Evolutionary conservation across 2,329 filamentous ascomycete species (phyloP).

Genomic region (Pseudogymnoascus sp.): DNA sequence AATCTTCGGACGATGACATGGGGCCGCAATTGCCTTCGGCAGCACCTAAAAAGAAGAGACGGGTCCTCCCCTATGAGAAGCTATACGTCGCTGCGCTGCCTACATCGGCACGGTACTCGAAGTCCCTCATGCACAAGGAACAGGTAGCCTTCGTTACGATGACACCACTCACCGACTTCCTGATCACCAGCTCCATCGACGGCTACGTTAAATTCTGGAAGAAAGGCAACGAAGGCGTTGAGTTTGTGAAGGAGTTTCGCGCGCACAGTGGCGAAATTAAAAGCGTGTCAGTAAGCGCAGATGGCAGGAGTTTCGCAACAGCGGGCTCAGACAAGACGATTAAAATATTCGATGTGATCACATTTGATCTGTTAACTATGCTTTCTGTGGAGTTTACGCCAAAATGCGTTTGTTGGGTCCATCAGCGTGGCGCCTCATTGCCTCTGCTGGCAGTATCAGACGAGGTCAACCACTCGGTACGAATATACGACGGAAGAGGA

Average conservation of each 20-base stretch:
- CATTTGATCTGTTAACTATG: constrained; percentile 80
- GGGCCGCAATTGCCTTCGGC: constrained; percentile 81
- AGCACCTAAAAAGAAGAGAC: constrained; percentile 80
- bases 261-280: constrained; percentile 81
- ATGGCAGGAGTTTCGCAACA: constrained; percentile 90
- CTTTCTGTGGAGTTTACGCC: constrained; percentile 68
- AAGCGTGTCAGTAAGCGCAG: constrained; percentile 75
- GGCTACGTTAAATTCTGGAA: constrained; percentile 99
- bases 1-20: constrained; percentile 82
- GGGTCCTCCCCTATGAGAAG: constrained; percentile 88
- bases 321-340: constrained; percentile 70
- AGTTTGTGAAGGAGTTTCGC: constrained; percentile 97
- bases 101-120: constrained; percentile 73
- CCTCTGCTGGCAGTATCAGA: constrained; percentile 80
- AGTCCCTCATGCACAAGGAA: constrained; percentile 97
- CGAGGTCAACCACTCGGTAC: constrained; percentile 61
- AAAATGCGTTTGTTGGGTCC: constrained; percentile 83
- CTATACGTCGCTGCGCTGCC: constrained; percentile 89
- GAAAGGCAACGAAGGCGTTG: constrained; percentile 79
- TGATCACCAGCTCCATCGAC: constrained; percentile 88
- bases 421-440: constrained; percentile 76
- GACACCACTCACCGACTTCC: constrained; percentile 85
- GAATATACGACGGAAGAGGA: constrained; percentile 83
- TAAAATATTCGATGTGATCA: constrained; percentile 76
- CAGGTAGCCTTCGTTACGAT: constrained; percentile 81